These are phyloP conservation scores for Candida taoyuanica DNA, from an alignment of 805 yeast species.

Conservation along the genomic window DNA sequence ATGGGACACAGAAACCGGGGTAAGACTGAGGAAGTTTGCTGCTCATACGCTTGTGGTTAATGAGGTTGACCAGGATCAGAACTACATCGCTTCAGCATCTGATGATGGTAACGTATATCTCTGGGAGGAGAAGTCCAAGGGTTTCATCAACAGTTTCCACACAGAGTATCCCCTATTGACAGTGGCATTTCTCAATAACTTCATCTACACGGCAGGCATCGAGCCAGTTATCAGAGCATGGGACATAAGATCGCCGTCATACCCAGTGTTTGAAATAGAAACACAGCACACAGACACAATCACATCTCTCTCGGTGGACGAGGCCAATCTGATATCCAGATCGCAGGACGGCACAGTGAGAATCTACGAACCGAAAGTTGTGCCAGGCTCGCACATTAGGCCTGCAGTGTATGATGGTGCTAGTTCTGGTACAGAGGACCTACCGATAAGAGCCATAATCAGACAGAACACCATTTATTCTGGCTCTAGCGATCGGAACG, in stretches of 20 bases:
- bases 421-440: conserved; percentile 45
- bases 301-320: conserved; percentile 51
- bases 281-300: conserved; percentile 46
- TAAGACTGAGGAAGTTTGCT: conserved; percentile 46
- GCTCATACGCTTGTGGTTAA: conserved; percentile 54
- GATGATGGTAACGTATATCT: conserved; percentile 59
- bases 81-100: conserved; percentile 46
- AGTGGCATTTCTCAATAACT: conserved; percentile 39
- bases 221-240: conserved; percentile 59
- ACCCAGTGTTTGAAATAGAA: conserved; percentile 42
- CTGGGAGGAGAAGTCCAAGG: conserved; percentile 65
- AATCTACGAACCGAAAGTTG: conserved; percentile 45
- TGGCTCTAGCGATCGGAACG: conserved; percentile 60
- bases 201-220: conserved; percentile 58
- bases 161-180: conserved; percentile 59
- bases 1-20: conserved; percentile 60
- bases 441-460: conserved; percentile 45
- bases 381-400: conserved; percentile 35
- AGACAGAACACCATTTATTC: conserved; percentile 40
- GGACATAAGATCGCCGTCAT: conserved; percentile 45
- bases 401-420: conserved; percentile 56
- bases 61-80: conserved; percentile 39
- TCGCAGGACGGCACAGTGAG: conserved; percentile 57
- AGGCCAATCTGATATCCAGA: conserved; percentile 42
- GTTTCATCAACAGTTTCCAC: conserved; percentile 33